Evolutionary conservation across 2,329 filamentous ascomycete genomes (phyloP).

Genomic region (Dactylella cylindrospora): DNA sequence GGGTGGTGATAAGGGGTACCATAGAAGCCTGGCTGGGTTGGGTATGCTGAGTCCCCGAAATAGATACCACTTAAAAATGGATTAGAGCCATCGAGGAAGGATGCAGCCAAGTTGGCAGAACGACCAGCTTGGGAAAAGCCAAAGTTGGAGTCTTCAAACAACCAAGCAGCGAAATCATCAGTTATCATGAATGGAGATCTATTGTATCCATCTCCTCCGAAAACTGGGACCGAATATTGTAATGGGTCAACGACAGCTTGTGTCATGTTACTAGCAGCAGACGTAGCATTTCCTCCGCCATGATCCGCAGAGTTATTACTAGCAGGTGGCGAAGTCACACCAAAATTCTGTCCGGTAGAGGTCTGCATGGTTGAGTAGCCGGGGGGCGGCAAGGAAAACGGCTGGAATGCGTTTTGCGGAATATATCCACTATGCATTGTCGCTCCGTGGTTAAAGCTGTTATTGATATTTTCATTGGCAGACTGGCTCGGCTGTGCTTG

Average conservation of each 20-base stretch:
- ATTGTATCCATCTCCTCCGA: conserved; percentile 78
- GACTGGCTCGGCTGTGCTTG: conserved; percentile 38
- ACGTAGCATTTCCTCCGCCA: conserved; percentile 45
- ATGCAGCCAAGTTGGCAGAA: conserved; percentile 26
- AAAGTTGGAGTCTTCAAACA: conserved; percentile 60
- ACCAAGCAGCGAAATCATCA: conserved; percentile 81
- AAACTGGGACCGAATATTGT: conserved; percentile 74
- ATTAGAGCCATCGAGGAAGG: conserved; percentile 41
- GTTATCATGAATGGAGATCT: conserved; percentile 86
- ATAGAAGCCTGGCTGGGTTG: conserved; percentile 53
- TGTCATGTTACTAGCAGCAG: conserved; percentile 55
- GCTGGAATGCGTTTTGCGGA: conserved; percentile 51
- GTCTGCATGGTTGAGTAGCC: conserved; percentile 48
- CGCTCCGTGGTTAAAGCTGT: conserved; percentile 40
- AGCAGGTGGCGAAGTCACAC: conserved; percentile 51
- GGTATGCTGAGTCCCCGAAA: conserved; percentile 57
- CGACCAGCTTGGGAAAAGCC: conserved; percentile 36
- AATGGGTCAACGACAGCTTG: conserved; percentile 50
- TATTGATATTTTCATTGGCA: conserved; percentile 33
- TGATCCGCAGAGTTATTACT: conserved; percentile 51
- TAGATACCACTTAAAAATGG: conserved; percentile 50
- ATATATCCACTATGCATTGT: conserved; percentile 49
- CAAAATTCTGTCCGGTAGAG: conserved; percentile 49
- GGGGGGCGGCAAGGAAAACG: conserved; percentile 48
- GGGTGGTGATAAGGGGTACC: conserved; percentile 67